Evolutionary conservation across 108 stramenopile species (phyloP).

Genomic region (Skeletonema potamos): DNA sequence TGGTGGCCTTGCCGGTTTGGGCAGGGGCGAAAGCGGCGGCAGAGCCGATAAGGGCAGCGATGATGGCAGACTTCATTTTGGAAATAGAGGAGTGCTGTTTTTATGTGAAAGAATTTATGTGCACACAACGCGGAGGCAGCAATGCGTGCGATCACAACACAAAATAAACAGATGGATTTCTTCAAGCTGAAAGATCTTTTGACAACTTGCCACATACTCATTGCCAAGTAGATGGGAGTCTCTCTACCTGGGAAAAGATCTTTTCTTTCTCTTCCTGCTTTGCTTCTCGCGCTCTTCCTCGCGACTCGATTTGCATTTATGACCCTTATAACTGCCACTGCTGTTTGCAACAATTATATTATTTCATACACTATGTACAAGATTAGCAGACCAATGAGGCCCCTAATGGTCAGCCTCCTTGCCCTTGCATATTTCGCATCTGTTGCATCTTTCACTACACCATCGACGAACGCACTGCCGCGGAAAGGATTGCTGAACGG

Average conservation of each 20-base stretch:
- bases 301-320: no score
- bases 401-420: neutral
- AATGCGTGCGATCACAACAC: no score
- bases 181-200: no score
- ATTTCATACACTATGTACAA: no score
- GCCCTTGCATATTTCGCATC: neutral
- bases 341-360: neutral
- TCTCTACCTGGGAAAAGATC: no score
- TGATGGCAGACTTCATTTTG: constrained; percentile 17
- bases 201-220: no score
- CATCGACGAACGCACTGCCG: neutral
- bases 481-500: neutral
- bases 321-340: neutral
- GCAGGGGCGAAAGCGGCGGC: constrained; percentile 26
- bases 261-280: no score
- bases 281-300: no score
- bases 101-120: neutral
- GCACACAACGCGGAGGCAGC: no score
- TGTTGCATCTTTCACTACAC: neutral
- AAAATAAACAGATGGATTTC: no score
- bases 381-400: neutral
- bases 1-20: constrained; percentile 49
- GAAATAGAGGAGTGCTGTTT: neutral
- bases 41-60: constrained; percentile 10
- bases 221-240: no score